Percentiles rank a stretch among this genome's conserved stretches.
phyloP scores from a whole-genome alignment of 345 rosid genomes.

The Jatropha curcas region DNA sequence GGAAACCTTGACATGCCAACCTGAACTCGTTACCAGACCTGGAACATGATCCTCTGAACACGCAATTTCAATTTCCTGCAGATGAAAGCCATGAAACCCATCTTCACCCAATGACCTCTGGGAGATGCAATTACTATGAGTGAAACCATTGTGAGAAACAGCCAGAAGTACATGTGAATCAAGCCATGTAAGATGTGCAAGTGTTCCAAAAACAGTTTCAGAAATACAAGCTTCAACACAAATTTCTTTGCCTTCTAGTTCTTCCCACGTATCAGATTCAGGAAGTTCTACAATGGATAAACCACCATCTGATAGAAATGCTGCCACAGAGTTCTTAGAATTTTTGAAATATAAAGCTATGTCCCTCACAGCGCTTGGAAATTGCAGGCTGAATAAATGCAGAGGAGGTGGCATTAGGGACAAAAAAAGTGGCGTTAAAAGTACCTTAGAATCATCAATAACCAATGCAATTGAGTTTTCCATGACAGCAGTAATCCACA shows the following conservation, averaged over 20 bases:
- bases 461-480: conserved; percentile 82
- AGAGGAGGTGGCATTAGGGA: conserved; percentile 93
- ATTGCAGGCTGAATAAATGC: conserved; percentile 68
- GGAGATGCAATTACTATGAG: conserved; percentile 42
- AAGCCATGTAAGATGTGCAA: conserved; percentile 74
- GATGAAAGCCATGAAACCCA: conserved; percentile 54
- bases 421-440: conserved; percentile 75
- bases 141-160: conserved; percentile 58
- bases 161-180: conserved; percentile 67
- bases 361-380: conserved; percentile 63
- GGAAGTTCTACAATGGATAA: conserved; percentile 83
- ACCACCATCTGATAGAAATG: conserved; percentile 65
- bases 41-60: conserved; percentile 71
- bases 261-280: conserved; percentile 64
- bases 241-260: conserved; percentile 73
- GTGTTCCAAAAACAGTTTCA: conserved; percentile 56
- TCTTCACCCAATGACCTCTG: conserved; percentile 34
- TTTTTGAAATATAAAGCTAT: conserved; percentile 58
- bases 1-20: conserved; percentile 67
- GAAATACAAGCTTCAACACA: conserved; percentile 53
- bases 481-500: conserved; percentile 74
- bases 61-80: conserved; percentile 67
- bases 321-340: conserved; percentile 66
- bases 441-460: conserved; percentile 71
- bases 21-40: conserved; percentile 60